These are phyloP conservation scores for Populus hybrid DNA, from an alignment of 441 rosid genomes.

Conservation along the genomic window DNA sequence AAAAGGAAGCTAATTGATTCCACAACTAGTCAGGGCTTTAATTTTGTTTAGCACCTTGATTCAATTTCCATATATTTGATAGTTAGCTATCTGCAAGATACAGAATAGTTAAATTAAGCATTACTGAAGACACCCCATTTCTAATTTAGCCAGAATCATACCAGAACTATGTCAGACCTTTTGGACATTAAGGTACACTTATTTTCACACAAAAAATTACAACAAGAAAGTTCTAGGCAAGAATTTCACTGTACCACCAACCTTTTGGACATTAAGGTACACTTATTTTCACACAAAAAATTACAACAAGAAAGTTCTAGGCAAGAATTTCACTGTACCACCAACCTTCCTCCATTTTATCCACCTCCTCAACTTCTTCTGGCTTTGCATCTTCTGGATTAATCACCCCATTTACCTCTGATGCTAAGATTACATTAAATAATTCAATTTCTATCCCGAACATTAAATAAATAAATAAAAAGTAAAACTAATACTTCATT, in stretches of 20 bases:
- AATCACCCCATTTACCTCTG: conserved; percentile 37
- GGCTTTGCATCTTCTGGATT: conserved; percentile 32
- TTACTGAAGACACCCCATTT: not conserved
- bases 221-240: not conserved
- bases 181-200: not conserved
- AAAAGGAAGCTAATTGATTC: not conserved
- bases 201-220: not conserved
- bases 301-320: not conserved
- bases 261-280: not conserved
- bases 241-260: conserved; percentile 22
- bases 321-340: conserved; percentile 15
- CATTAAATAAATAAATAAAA: not conserved
- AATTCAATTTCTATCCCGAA: conserved; percentile 15
- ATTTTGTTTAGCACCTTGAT: not conserved
- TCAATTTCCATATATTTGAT: not conserved
- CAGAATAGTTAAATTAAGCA: not conserved
- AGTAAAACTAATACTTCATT: not conserved
- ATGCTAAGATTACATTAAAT: conserved; percentile 34
- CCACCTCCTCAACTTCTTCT: conserved; percentile 38
- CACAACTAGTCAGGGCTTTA: not conserved
- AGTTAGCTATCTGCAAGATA: not conserved
- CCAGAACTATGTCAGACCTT: not conserved
- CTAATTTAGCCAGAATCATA: not conserved
- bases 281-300: not conserved
- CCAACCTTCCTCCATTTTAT: conserved; percentile 51